Base-by-base conservation (phyloP, 352 stramenopile genomes). In the Thalassiosira exigua region DNA sequence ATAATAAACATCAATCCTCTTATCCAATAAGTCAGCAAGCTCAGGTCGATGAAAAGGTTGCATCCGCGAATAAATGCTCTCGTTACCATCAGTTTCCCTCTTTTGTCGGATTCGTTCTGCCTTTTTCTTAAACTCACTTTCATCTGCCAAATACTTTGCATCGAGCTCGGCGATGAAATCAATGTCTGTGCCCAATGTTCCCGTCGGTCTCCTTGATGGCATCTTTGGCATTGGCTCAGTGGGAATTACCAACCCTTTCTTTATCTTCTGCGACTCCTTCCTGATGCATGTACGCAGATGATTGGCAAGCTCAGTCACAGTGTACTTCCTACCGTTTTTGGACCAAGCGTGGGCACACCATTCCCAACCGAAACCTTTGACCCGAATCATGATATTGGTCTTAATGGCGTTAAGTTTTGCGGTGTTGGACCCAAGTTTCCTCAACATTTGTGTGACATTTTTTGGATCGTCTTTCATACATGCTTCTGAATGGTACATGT, bases 321-420 rank as follows among this genome's bases (percentile, higher is more conserved):
- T 24, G n/a, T 60, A 74, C 61, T 65, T 67, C 9, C 0, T 24
- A 21, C 59, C 32, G 56, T 79, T 44, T 32, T 74, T 66, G 7
- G 58, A 66, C 69, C 69, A 79, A 26, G 59, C 14, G 53, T 74
- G 51, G 33, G 41, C 22, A 65, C 14, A 52, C 42, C 54, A 69
- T n/a, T 69, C 48, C 66, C 66, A 75, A 30, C 66, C 57, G 29
- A 75, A 68, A 36, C 66, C 66, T 19, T 69, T 75, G 21, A 69
- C 29, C 22, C 66, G 56, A 30, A 75, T 75, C 3, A 29, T 21
- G 17, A 75, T 75, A 24, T 69, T 75, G 14, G 30, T 36, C 24
- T 69, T 68, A 51, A 75, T 33, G n/a, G 53, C 52, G 17, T 59
- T 27, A 17, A 44, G 44, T 42, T 57, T 56, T 30, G 58, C 58